These are phyloP conservation scores for Carpediemonas membranifera DNA, from an alignment of 78 protist species.

Conservation along the genomic window DNA sequence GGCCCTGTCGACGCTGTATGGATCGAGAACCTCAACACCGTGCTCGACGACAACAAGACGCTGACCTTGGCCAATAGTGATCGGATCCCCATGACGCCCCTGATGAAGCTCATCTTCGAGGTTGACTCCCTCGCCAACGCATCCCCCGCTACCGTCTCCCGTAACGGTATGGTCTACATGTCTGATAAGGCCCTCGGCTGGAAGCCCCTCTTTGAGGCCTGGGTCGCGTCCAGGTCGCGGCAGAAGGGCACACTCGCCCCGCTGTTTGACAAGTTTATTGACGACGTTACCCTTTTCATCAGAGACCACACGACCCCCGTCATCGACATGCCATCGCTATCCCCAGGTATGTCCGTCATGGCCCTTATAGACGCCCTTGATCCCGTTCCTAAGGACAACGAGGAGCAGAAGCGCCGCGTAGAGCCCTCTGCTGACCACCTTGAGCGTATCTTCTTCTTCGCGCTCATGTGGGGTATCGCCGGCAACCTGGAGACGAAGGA, in stretches of 20 bases:
- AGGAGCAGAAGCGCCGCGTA: too few relatives aligned
- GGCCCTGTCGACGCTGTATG: constrained; percentile 81
- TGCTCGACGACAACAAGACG: constrained; percentile 74
- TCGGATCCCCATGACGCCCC: constrained; percentile 61
- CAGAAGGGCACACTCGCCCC: neutral
- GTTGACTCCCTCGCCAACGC: constrained; percentile 66
- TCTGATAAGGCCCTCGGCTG: constrained; percentile 17
- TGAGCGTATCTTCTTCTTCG: constrained; percentile 46
- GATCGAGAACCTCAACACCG: constrained; percentile 78
- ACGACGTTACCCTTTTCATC: constrained; percentile 2
- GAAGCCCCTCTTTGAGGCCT: constrained; percentile 22
- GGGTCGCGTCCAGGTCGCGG: constrained; percentile 18
- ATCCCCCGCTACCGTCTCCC: constrained; percentile 87
- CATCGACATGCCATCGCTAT: constrained; percentile 19
- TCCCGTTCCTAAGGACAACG: too few relatives aligned
- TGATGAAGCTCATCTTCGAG: constrained; percentile 59
- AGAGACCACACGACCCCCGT: neutral
- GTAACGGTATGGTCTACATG: constrained; percentile 67
- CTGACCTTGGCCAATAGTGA: constrained; percentile 74
- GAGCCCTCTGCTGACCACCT: too few relatives aligned
- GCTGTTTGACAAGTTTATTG: constrained; percentile 24
- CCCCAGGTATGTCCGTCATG: too few relatives aligned
- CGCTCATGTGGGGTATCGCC: neutral
- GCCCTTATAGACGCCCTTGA: too few relatives aligned
- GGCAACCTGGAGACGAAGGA: too few relatives aligned